These are phyloP conservation scores for Colletotrichum neosansevieriae DNA, from an alignment of 2,329 filamentous ascomycete genomes.

Conservation along the genomic window DNA sequence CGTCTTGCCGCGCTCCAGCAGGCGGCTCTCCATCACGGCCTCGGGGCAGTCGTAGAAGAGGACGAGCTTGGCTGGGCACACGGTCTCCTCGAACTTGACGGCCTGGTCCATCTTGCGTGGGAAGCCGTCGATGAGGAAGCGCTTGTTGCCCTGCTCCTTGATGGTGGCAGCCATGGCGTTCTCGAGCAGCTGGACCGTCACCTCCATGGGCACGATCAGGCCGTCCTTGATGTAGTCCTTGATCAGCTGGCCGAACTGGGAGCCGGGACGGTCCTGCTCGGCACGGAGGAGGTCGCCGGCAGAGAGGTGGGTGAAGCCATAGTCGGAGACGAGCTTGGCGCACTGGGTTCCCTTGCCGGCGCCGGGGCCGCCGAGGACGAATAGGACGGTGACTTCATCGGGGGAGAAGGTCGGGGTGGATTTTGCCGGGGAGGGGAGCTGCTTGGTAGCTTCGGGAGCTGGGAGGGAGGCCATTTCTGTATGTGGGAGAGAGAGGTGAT, in stretches of 20 bases:
- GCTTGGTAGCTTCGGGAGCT: slow-evolving; percentile 54
- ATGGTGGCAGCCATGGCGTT: slow-evolving; percentile 88
- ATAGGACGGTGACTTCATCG: slow-evolving; percentile 87
- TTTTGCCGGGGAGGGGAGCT: slow-evolving; percentile 65
- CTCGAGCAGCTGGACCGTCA: slow-evolving; percentile 92
- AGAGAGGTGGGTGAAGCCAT: slow-evolving; percentile 92
- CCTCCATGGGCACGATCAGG: slow-evolving; percentile 98
- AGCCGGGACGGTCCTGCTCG: slow-evolving; percentile 88
- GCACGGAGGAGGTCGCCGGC: slow-evolving; percentile 94
- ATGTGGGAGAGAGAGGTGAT: slow-evolving; percentile 29
- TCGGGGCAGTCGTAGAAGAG: slow-evolving; percentile 97
- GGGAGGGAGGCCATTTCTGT: slow-evolving; percentile 56
- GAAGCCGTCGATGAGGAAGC: slow-evolving; percentile 87
- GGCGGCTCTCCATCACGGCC: slow-evolving; percentile 83
- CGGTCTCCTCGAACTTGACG: slow-evolving; percentile 88
- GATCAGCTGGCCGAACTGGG: slow-evolving; percentile 93
- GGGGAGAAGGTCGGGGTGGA: slow-evolving; percentile 77
- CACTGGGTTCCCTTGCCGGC: slow-evolving; percentile 98
- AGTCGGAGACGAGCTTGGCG: slow-evolving; percentile 85
- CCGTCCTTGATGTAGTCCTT: slow-evolving; percentile 93
- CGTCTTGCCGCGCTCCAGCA: slow-evolving; percentile 92
- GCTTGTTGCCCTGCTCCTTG: slow-evolving; percentile 62
- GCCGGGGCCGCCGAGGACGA: slow-evolving; percentile 95
- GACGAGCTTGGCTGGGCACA: slow-evolving; percentile 86
- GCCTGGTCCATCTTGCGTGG: slow-evolving; percentile 98